Percentiles rank a stretch among this genome's conserved stretches.
Conservation (phyloP, 2,329 filamentous ascomycete species). For the Cercospora nicotianae region DNA sequence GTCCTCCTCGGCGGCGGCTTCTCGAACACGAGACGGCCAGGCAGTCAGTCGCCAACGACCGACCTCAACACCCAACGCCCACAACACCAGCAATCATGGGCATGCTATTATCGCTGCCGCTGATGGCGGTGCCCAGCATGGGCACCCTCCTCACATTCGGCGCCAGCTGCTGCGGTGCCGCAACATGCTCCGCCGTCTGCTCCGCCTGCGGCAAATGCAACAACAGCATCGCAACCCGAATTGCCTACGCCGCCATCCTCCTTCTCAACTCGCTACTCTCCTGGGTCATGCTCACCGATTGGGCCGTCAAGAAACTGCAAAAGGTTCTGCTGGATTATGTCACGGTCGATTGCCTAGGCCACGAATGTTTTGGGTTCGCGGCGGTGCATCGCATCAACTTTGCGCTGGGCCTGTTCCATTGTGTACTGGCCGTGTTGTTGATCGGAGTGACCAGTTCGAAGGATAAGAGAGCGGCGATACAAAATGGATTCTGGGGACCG, state of each 20-base stretch:
- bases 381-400: constrained; percentile 98
- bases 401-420: constrained; percentile 89
- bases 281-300: constrained; percentile 99
- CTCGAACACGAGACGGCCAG: not conserved
- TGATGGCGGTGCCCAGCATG: constrained; percentile 83
- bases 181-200: constrained; percentile 93
- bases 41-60: not conserved
- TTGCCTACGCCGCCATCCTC: constrained; percentile 79
- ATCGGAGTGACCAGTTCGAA: constrained; percentile 85
- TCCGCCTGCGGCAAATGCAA: constrained; percentile 95
- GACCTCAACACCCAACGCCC: not conserved
- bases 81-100: constrained; percentile 63
- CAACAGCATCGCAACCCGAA: constrained; percentile 95
- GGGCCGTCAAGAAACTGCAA: constrained; percentile 95
- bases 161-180: constrained; percentile 89
- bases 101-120: constrained; percentile 82
- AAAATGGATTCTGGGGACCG: constrained; percentile 99
- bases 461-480: constrained; percentile 80
- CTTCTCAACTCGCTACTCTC: constrained; percentile 95
- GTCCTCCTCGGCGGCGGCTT: not conserved
- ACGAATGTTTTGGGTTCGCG: constrained; percentile 91
- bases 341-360: constrained; percentile 81
- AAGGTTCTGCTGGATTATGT: constrained; percentile 93
- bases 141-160: constrained; percentile 77
- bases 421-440: constrained; percentile 79